These are phyloP conservation scores for Dittrichia graveolens DNA, from an alignment of 129 eudicot species.

Conservation along the genomic window DNA sequence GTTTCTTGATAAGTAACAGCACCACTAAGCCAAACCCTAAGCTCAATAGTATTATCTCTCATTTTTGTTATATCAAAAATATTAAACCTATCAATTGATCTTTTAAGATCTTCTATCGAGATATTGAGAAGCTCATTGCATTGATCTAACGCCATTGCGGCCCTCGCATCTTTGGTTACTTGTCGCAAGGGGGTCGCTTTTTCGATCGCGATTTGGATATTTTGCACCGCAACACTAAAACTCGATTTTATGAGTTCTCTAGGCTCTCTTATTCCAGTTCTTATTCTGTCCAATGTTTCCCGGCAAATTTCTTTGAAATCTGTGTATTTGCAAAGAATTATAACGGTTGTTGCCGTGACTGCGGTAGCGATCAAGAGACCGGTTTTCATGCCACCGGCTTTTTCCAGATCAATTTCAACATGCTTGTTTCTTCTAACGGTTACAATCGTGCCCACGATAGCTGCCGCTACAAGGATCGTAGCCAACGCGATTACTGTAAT, in stretches of 20 bases:
- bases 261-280: slow-evolving; percentile 28
- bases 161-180: slow-evolving; percentile 39
- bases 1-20: slow-evolving; percentile 59
- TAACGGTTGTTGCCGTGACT: slow-evolving; percentile 32
- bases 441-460: slow-evolving; percentile 49
- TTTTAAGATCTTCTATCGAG: slow-evolving; percentile 51
- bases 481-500: slow-evolving; percentile 39
- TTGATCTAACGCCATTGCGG: slow-evolving; percentile 31
- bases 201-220: slow-evolving; percentile 34
- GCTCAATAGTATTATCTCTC: slow-evolving; percentile 36
- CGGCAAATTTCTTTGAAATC: slow-evolving; percentile 49
- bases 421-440: slow-evolving; percentile 16
- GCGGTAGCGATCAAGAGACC: slow-evolving; percentile 4
- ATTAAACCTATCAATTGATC: slow-evolving; percentile 32
- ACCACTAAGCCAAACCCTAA: slow-evolving; percentile 61
- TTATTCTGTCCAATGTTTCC: slow-evolving; percentile 32
- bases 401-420: neutral
- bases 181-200: slow-evolving; percentile 30
- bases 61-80: slow-evolving; percentile 26
- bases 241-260: slow-evolving; percentile 37
- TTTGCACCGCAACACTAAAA: slow-evolving; percentile 33
- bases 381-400: slow-evolving; percentile 22
- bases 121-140: slow-evolving; percentile 46
- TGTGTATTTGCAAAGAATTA: slow-evolving; percentile 46
- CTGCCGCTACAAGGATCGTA: slow-evolving; percentile 59